Conservation (phyloP, 2,329 filamentous ascomycete genomes). For the Fusarium sp. region DNA sequence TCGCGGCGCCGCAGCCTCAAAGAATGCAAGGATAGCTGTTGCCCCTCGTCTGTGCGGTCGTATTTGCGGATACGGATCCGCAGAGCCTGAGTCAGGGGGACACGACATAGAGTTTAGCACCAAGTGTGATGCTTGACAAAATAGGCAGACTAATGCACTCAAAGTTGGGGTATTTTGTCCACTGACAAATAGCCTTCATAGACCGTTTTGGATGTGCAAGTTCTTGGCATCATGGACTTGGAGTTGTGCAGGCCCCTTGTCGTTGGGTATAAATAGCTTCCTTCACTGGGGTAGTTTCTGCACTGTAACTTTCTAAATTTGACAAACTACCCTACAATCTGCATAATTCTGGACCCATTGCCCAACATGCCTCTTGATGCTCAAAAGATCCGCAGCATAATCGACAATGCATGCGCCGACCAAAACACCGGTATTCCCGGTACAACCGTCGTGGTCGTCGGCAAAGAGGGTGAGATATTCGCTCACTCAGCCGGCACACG, state of each 20-base stretch:
- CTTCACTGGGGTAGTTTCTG: not conserved
- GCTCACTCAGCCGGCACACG: slow-evolving; percentile 63
- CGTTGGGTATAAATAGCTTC: slow-evolving; percentile 15
- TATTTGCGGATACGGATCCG: slow-evolving; percentile 38
- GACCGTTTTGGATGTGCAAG: no score
- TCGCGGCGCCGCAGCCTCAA: slow-evolving; percentile 16
- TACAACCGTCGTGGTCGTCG: slow-evolving; percentile 61
- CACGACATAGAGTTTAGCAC: not conserved
- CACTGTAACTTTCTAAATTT: no score
- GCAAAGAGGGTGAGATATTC: slow-evolving; percentile 62
- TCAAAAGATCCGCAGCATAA: slow-evolving; percentile 43
- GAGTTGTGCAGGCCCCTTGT: not conserved
- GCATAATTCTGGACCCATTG: no score
- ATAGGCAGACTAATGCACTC: not conserved
- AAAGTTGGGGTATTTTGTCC: not conserved
- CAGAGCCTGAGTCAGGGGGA: not conserved
- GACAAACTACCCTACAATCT: no score
- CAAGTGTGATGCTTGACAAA: not conserved
- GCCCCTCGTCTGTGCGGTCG: slow-evolving; percentile 8
- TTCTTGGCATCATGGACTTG: no score
- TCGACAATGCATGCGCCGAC: slow-evolving; percentile 57
- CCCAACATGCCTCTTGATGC: slow-evolving; percentile 38
- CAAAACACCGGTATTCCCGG: slow-evolving; percentile 59
- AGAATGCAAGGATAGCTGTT: not conserved
- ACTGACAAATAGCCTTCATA: not conserved